phyloP scores from a whole-genome alignment of 768 basidiomycete genomes.

The Mycena galericulata region DNA sequence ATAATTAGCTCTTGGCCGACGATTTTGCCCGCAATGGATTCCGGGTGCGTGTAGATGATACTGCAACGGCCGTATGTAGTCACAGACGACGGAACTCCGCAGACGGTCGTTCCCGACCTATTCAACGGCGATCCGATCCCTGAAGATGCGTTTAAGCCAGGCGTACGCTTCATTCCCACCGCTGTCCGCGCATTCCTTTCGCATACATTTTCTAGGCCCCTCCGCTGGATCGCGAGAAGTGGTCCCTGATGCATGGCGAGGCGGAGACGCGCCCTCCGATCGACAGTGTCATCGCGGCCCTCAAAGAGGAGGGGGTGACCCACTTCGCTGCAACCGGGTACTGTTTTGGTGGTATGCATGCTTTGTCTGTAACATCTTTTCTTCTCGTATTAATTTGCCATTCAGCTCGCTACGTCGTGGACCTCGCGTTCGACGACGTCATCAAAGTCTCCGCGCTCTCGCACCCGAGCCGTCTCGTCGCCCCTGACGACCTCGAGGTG shows the following conservation, averaged over 20 bases:
- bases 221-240: conserved; percentile 8
- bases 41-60: conserved; percentile 29
- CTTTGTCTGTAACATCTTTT: neutral
- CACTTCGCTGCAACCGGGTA: neutral
- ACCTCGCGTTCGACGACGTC: conserved; percentile 44
- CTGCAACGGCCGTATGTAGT: too few species aligned
- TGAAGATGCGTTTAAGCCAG: conserved; percentile 1
- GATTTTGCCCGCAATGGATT: conserved; percentile 54
- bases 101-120: conserved; percentile 31
- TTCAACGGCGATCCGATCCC: conserved; percentile 33
- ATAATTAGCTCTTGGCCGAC: conserved; percentile 45
- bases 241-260: neutral
- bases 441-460: conserved; percentile 41
- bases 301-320: conserved; percentile 2
- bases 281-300: conserved; percentile 3
- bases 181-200: too few species aligned
- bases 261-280: conserved; percentile 1
- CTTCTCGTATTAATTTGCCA: neutral
- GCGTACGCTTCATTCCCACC: neutral
- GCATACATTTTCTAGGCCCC: neutral
- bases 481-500: conserved; percentile 48
- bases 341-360: conserved; percentile 4
- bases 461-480: conserved; percentile 47
- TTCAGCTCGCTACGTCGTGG: conserved; percentile 41
- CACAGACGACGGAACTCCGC: too few species aligned